A percentile compares a stretch with the other conserved stretches of the same genome.
These are phyloP conservation scores for Calonectria pteridis DNA, from an alignment of 2,329 filamentous ascomycete genomes.

Conservation along the genomic window DNA sequence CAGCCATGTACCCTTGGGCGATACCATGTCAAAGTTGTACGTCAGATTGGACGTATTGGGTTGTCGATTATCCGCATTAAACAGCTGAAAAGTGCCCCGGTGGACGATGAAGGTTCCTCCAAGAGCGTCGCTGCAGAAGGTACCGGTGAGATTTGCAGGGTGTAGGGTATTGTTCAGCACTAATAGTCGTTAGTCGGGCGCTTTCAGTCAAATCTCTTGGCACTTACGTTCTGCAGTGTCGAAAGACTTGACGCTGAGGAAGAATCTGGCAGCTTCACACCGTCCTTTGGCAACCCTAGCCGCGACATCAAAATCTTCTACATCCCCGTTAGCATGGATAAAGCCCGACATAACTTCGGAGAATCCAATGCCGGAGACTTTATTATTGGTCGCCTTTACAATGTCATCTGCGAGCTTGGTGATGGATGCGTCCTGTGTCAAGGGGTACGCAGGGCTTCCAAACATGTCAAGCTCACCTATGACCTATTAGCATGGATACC, in stretches of 20 bases:
- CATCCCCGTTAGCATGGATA: constrained; percentile 55
- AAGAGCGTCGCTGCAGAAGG: constrained; percentile 53
- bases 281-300: constrained; percentile 44
- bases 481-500: background rate
- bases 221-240: constrained; percentile 46
- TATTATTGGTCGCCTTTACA: constrained; percentile 21
- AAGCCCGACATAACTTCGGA: constrained; percentile 75
- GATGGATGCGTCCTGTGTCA: constrained; percentile 28
- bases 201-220: background rate
- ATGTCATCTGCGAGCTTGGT: constrained; percentile 16
- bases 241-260: constrained; percentile 70
- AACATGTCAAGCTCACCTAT: constrained; percentile 62
- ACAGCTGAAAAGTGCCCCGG: constrained; percentile 69
- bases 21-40: constrained; percentile 72
- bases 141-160: constrained; percentile 66
- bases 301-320: constrained; percentile 28
- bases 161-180: constrained; percentile 28
- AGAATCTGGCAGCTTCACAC: constrained; percentile 70
- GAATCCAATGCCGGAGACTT: constrained; percentile 66
- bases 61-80: constrained; percentile 65
- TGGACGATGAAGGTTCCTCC: constrained; percentile 68
- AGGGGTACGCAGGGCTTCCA: constrained; percentile 63
- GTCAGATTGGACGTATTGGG: constrained; percentile 70
- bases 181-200: constrained; percentile 37
- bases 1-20: constrained; percentile 63